A percentile compares a stretch with the other conserved stretches of the same genome.
Conservation (phyloP, 2,329 filamentous ascomycete species). For the Colletotrichum tabaci region DNA sequence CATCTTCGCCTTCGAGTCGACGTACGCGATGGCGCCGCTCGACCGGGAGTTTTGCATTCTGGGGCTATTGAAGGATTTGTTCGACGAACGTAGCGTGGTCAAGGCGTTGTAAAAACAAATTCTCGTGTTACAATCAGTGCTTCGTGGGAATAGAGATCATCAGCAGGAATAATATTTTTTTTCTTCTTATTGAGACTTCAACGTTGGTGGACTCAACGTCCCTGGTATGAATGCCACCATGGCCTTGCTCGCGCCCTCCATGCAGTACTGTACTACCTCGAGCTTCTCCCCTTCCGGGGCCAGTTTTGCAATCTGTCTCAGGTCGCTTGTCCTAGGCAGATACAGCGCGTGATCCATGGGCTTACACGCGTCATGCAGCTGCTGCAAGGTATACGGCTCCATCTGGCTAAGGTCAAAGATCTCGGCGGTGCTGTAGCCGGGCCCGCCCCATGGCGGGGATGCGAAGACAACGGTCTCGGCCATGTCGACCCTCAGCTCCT, state of each 20-base stretch:
- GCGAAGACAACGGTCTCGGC: slow-evolving; percentile 66
- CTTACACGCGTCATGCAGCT: slow-evolving; percentile 75
- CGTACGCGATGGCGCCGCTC: slow-evolving; percentile 84
- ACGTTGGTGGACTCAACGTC: slow-evolving; percentile 24
- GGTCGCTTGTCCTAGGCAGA: slow-evolving; percentile 86
- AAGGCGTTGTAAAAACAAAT: slow-evolving; percentile 64
- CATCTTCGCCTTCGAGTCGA: slow-evolving; percentile 93
- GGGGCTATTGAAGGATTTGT: slow-evolving; percentile 80
- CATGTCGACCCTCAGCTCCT: slow-evolving; percentile 58
- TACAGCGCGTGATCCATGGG: slow-evolving; percentile 79
- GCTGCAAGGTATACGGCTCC: slow-evolving; percentile 84
- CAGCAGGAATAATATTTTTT: slow-evolving; percentile 1
- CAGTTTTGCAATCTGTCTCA: slow-evolving; percentile 81
- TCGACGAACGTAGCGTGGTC: slow-evolving; percentile 81
- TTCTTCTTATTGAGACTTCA: neutral
- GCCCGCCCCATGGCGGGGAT: slow-evolving; percentile 74
- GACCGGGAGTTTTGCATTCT: slow-evolving; percentile 77
- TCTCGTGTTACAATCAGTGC: slow-evolving; percentile 4
- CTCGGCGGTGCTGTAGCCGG: slow-evolving; percentile 69
- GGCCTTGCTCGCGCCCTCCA: slow-evolving; percentile 90
- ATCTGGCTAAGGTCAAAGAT: slow-evolving; percentile 89
- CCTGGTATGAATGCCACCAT: slow-evolving; percentile 74
- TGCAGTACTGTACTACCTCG: slow-evolving; percentile 90
- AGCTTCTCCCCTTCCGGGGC: slow-evolving; percentile 69
- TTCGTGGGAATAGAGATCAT: neutral